Evolutionary conservation across 768 basidiomycete species (phyloP).

Genomic region (Clitopilus passeckerianus): DNA sequence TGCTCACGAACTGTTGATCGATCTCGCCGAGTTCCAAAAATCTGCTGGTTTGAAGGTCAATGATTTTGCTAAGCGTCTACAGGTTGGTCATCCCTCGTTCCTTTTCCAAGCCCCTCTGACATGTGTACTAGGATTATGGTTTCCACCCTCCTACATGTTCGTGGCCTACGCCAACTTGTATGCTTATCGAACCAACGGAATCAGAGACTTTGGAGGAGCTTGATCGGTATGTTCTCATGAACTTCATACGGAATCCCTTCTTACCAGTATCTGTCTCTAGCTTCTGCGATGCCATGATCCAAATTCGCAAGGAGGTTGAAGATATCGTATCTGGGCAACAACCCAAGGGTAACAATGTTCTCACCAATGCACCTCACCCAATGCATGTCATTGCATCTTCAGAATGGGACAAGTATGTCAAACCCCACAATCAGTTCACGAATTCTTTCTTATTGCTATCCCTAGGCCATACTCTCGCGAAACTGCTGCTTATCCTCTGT

Average conservation of each 20-base stretch:
- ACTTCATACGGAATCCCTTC: neutral
- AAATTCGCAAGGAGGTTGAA: conserved; percentile 88
- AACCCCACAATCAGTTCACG: neutral
- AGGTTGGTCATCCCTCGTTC: conserved; percentile 38
- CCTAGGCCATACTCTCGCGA: conserved; percentile 83
- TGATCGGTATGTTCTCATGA: conserved; percentile 51
- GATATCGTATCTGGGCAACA: conserved; percentile 85
- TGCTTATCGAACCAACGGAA: conserved; percentile 98
- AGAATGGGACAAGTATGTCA: conserved; percentile 80
- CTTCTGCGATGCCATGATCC: conserved; percentile 98
- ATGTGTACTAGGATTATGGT: conserved; percentile 63
- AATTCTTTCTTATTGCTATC: conserved; percentile 4
- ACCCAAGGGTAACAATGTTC: conserved; percentile 84
- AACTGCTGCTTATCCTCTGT: conserved; percentile 85
- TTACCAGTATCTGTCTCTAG: conserved; percentile 27
- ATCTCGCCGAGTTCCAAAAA: conserved; percentile 94
- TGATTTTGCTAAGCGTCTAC: conserved; percentile 95
- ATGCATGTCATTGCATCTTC: conserved; percentile 66
- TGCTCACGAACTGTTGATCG: conserved; percentile 94
- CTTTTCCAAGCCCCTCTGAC: neutral
- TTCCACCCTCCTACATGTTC: conserved; percentile 98
- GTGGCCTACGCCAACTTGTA: conserved; percentile 96
- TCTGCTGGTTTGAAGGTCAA: conserved; percentile 84
- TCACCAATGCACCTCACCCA: conserved; percentile 94
- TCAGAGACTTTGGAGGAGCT: conserved; percentile 92